Percentiles rank a stretch among this genome's conserved stretches.
phyloP scores from a whole-genome alignment of 176 grass and related monocot genomes.

The Carex cristatella region DNA sequence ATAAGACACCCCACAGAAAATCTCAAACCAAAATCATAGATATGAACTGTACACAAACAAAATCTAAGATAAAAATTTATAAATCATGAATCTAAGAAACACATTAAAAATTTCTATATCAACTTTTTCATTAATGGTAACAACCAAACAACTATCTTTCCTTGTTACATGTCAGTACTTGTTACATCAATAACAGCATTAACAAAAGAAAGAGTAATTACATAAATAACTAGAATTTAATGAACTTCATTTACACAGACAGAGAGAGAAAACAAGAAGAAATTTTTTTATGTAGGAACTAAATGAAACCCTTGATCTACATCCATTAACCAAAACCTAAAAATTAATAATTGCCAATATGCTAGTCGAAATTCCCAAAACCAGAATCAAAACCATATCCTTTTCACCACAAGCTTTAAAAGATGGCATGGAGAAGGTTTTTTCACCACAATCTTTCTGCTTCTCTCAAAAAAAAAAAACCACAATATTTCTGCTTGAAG shows the following conservation, averaged over 20 bases:
- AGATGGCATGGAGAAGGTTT: not conserved
- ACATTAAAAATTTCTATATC: too few species aligned
- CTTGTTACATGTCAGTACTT: not conserved
- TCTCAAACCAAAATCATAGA: too few species aligned
- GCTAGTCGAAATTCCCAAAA: slow-evolving; percentile 10
- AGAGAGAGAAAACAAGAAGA: not conserved
- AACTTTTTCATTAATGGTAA: too few species aligned
- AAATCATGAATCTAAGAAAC: too few species aligned
- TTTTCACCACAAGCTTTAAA: slow-evolving; percentile 25
- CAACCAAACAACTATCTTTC: not conserved
- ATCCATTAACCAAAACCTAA: slow-evolving; percentile 31
- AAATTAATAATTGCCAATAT: slow-evolving; percentile 1
- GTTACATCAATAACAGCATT: not conserved
- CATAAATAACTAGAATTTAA: not conserved
- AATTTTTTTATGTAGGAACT: slow-evolving; percentile 33
- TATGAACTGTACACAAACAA: too few species aligned
- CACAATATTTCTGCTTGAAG: not conserved
- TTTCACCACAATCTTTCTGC: too few species aligned
- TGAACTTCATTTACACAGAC: slow-evolving; percentile 8
- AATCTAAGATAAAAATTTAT: too few species aligned
- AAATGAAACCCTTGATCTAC: slow-evolving; percentile 19
- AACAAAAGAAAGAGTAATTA: too few species aligned
- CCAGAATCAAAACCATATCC: not conserved
- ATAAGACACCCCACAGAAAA: too few species aligned
- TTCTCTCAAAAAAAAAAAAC: too few species aligned